Evolutionary conservation across 108 stramenopile species (phyloP).

Genomic region (Skeletonema grethae): DNA sequence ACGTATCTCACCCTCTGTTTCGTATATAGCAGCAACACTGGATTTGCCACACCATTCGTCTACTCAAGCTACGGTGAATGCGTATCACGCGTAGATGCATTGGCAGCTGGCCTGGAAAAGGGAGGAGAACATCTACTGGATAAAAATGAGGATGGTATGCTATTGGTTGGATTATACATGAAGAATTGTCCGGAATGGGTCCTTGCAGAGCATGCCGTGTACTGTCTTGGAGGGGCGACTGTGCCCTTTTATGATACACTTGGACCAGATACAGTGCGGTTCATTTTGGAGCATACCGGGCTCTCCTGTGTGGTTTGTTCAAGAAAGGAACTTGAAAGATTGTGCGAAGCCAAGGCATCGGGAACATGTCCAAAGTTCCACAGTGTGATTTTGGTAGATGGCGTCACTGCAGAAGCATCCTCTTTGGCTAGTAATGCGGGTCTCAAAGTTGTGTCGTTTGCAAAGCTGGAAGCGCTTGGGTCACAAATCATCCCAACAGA

Average conservation of each 20-base stretch:
- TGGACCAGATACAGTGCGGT: slow-evolving; percentile 87
- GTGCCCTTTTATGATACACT: slow-evolving; percentile 97
- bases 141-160: slow-evolving; percentile 71
- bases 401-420: slow-evolving; percentile 65
- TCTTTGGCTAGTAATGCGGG: slow-evolving; percentile 57
- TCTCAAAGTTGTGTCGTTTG: slow-evolving; percentile 67
- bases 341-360: slow-evolving; percentile 73
- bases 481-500: slow-evolving; percentile 67
- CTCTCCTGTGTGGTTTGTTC: slow-evolving; percentile 82
- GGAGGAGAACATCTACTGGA: slow-evolving; percentile 50
- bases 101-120: slow-evolving; percentile 78
- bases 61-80: slow-evolving; percentile 81
- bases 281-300: slow-evolving; percentile 87
- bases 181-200: slow-evolving; percentile 96
- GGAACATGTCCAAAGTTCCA: slow-evolving; percentile 57
- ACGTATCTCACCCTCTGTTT: neutral
- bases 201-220: slow-evolving; percentile 89
- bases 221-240: slow-evolving; percentile 76
- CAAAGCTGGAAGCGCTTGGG: slow-evolving; percentile 84
- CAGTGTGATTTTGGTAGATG: slow-evolving; percentile 68
- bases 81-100: slow-evolving; percentile 72
- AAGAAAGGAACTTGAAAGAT: slow-evolving; percentile 61
- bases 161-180: slow-evolving; percentile 86
- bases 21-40: slow-evolving; percentile 43
- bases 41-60: slow-evolving; percentile 85